Base-by-base conservation (phyloP, 2,329 filamentous ascomycete genomes). In the Graphiopsis chlorocephala region DNA sequence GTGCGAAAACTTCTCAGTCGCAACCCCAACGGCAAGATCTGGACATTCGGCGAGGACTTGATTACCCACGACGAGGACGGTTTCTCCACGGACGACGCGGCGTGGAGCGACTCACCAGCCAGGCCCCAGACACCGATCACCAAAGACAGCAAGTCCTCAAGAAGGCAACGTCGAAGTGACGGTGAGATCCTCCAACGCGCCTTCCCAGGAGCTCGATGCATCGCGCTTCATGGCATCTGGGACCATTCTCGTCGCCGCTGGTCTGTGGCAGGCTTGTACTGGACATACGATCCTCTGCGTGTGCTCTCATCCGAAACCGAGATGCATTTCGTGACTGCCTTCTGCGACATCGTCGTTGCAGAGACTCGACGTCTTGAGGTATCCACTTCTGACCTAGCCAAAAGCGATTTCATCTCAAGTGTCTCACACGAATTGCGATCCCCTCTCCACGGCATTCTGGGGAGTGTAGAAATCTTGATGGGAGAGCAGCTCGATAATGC, bases 391-490 rank as follows among this genome's bases (percentile, higher is more conserved):
- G 81, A 84, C 48, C 78, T 78, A 60, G 78, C 80, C 10, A 85
- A 85, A 64, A 78, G 79, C 0, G 82, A 84, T 11, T 83, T 86
- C 50, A 79, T 86, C n/a, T 79, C 80, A 0, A 81, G 79, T 0
- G 81, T 85, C 26, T 81, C 78, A 26, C 84, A 85, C 68, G 83
- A 86, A 66, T 74, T 85, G 10, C 75, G 82, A 2, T 80, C 72
- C 35, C 83, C 78, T 26, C 72, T 80, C 33, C 83, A 81, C 59
- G 82, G 79, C 33, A 80, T 80, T 45, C 75, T 82, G 15, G 82
- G 81, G 1, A 81, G 79, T 25, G 74, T 79, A 2, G 82, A 84
- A 65, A 77, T 65, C 2, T 31, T 65, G 2, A 76, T 78, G 8
- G 80, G 81, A 4, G 82, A 80, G 3, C 68, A 70, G 14, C 31